Percentiles rank a stretch among this genome's conserved stretches.
phyloP scores from a whole-genome alignment of 2,329 filamentous ascomycete species.

The Lecanicillium sp. region DNA sequence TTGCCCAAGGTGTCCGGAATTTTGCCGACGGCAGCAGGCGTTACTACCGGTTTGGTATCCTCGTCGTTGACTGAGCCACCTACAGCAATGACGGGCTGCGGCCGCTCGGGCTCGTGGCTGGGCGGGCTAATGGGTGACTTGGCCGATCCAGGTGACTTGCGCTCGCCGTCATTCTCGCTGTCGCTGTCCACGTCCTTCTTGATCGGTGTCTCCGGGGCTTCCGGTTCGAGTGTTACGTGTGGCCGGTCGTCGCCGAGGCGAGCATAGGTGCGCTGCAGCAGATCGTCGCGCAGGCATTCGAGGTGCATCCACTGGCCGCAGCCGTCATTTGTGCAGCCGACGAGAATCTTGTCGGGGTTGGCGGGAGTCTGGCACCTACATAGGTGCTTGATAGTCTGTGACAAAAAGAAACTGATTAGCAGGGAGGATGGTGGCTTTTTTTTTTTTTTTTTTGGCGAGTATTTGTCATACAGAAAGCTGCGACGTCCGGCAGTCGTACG shows the following conservation, averaged over 20 bases:
- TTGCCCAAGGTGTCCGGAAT: no score
- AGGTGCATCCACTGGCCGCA: conserved; percentile 60
- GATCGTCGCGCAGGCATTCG: conserved; percentile 53
- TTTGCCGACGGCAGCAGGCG: no score
- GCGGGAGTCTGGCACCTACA: conserved; percentile 56
- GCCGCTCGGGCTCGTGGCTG: conserved; percentile 41
- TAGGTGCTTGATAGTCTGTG: conserved; percentile 49
- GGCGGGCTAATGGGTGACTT: conserved; percentile 43
- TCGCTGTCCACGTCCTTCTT: no score
- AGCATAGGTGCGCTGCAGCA: conserved; percentile 44
- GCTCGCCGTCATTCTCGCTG: neutral
- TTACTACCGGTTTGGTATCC: no score
- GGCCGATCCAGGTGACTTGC: conserved; percentile 7
- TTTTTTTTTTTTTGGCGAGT: no score
- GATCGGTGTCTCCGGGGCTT: conserved; percentile 11
- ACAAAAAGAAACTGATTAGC: neutral
- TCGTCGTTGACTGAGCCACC: no score
- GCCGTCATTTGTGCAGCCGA: conserved; percentile 48
- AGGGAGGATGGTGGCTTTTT: no score
- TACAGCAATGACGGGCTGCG: no score
- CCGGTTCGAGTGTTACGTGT: conserved; percentile 32
- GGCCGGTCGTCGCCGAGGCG: conserved; percentile 46
- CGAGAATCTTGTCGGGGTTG: conserved; percentile 55
- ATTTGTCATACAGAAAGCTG: conserved; percentile 49
- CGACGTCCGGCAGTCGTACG: conserved; percentile 50